A percentile compares a stretch with the other conserved stretches of the same genome.
phyloP scores from a whole-genome alignment of 345 rosid species.

The Citrus maxima region DNA sequence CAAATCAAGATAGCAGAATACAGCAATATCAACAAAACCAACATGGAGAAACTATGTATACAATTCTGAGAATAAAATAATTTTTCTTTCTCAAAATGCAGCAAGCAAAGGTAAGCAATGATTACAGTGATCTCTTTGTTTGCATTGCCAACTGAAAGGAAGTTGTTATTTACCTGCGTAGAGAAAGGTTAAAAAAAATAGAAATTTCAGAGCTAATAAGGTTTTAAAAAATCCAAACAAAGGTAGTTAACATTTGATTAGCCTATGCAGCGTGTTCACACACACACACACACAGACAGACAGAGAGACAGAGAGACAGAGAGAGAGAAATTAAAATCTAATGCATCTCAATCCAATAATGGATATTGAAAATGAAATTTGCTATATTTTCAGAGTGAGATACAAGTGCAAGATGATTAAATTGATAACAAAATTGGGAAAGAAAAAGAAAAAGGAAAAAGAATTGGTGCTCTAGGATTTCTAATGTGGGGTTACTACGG shows the following conservation, averaged over 20 bases:
- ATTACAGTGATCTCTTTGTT: constrained; percentile 88
- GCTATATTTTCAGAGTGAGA: background rate
- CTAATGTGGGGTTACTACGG: background rate
- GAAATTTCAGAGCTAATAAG: background rate
- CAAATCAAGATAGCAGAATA: background rate
- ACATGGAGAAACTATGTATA: background rate
- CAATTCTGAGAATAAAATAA: background rate
- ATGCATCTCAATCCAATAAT: background rate
- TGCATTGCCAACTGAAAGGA: constrained; percentile 86
- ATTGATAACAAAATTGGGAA: background rate
- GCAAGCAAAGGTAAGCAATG: constrained; percentile 20
- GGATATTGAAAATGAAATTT: background rate
- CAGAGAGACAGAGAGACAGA: no score
- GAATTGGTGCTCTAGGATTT: background rate
- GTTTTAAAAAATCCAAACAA: background rate
- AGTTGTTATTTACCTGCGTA: constrained; percentile 92
- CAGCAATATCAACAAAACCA: background rate
- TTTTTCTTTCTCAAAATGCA: background rate
- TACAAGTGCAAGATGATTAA: background rate
- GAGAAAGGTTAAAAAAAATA: constrained; percentile 18
- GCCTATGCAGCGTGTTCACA: background rate
- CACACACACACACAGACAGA: background rate
- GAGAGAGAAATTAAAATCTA: background rate
- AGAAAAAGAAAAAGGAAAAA: background rate
- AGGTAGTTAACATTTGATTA: background rate